phyloP scores from a whole-genome alignment of 2,329 filamentous ascomycete genomes.

The Xylaria sp. region DNA sequence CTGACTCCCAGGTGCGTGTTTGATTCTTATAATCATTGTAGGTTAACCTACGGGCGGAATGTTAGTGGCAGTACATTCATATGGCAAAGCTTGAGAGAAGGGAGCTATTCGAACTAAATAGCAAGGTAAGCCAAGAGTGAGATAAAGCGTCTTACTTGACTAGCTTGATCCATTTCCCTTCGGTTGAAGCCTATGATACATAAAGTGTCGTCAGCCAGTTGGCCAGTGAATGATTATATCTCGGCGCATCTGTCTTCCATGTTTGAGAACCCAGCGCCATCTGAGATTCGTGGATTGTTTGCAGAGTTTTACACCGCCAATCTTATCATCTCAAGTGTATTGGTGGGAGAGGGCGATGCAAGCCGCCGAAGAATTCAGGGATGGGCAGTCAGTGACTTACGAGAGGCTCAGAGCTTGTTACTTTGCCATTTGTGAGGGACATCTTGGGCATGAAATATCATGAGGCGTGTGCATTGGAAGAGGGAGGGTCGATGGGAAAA shows the following conservation, averaged over 20 bases:
- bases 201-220: conserved; percentile 11
- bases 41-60: conserved; percentile 57
- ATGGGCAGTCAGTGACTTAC: conserved; percentile 50
- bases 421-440: conserved; percentile 56
- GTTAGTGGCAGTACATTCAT: conserved; percentile 19
- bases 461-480: background rate
- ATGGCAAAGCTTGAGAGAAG: background rate
- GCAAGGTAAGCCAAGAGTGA: background rate
- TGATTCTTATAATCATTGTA: conserved; percentile 72
- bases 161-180: conserved; percentile 70
- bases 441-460: conserved; percentile 44
- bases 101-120: background rate
- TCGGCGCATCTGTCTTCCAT: background rate
- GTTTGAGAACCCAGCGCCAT: background rate
- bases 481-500: background rate
- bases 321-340: background rate
- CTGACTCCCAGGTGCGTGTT: conserved; percentile 75
- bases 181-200: conserved; percentile 55
- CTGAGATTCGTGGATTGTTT: background rate
- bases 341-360: background rate
- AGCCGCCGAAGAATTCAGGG: background rate
- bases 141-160: conserved; percentile 59
- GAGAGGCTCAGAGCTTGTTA: conserved; percentile 57
- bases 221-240: background rate
- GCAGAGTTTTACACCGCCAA: conserved; percentile 2